Percentiles rank a stretch among this genome's conserved stretches.
Evolutionary conservation across 805 yeast genomes (phyloP).

Genomic region (Tetrapisispora taiwanensis): DNA sequence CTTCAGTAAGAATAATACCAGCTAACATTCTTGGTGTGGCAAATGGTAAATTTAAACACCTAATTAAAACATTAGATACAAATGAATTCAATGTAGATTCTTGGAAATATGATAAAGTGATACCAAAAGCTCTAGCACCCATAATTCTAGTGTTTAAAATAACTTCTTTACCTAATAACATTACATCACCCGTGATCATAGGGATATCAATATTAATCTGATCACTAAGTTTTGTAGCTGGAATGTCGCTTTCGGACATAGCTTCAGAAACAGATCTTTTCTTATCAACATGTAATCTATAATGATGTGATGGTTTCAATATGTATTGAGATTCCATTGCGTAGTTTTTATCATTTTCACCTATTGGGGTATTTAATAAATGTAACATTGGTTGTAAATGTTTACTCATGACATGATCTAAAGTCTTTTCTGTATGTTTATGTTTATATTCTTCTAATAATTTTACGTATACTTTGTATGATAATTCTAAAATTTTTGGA

Average conservation of each 20-base stretch:
- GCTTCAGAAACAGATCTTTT: slow-evolving; percentile 26
- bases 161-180: slow-evolving; percentile 66
- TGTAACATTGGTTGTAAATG: slow-evolving; percentile 55
- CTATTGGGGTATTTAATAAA: slow-evolving; percentile 85
- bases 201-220: slow-evolving; percentile 89
- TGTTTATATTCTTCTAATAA: slow-evolving; percentile 40
- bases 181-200: slow-evolving; percentile 81
- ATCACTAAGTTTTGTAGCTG: slow-evolving; percentile 41
- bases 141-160: slow-evolving; percentile 66
- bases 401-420: slow-evolving; percentile 44
- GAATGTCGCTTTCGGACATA: slow-evolving; percentile 31
- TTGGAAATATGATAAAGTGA: slow-evolving; percentile 42
- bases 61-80: slow-evolving; percentile 29
- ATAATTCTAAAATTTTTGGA: slow-evolving; percentile 52
- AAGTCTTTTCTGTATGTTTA: slow-evolving; percentile 28
- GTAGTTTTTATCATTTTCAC: slow-evolving; percentile 81
- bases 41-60: slow-evolving; percentile 48
- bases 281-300: slow-evolving; percentile 25
- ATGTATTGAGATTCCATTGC: slow-evolving; percentile 69
- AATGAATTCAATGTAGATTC: slow-evolving; percentile 33
- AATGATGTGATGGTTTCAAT: slow-evolving; percentile 56
- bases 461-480: slow-evolving; percentile 49
- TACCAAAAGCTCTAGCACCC: slow-evolving; percentile 70
- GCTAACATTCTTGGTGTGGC: slow-evolving; percentile 73
- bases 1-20: slow-evolving; percentile 64